phyloP scores from a whole-genome alignment of 345 rosid genomes.

The Salix brachista region DNA sequence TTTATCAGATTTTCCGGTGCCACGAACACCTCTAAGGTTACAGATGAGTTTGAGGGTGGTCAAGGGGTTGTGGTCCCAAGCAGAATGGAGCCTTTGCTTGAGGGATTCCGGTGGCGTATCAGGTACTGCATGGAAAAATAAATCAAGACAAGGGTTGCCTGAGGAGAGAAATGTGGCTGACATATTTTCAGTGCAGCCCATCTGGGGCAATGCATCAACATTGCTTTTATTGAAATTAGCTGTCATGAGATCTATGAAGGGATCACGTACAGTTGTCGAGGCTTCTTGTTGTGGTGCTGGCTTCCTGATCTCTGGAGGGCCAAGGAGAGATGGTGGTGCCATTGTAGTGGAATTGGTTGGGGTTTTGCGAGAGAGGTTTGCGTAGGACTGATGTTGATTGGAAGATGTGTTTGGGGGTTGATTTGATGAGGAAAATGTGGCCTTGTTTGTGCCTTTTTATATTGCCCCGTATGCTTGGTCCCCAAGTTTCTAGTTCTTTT shows the following conservation, averaged over 20 bases:
- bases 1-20: slow-evolving; percentile 59
- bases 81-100: slow-evolving; percentile 16
- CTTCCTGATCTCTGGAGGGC: slow-evolving; percentile 40
- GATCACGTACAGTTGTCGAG: slow-evolving; percentile 4
- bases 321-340: slow-evolving; percentile 31
- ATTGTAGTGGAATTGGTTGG: slow-evolving; percentile 4
- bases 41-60: slow-evolving; percentile 58
- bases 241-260: slow-evolving; percentile 40
- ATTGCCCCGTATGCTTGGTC: too few relatives aligned
- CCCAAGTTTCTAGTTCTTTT: too few relatives aligned
- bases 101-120: slow-evolving; percentile 31
- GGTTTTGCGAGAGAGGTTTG: background rate
- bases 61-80: slow-evolving; percentile 53
- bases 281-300: background rate
- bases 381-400: background rate
- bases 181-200: slow-evolving; percentile 43
- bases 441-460: too few relatives aligned
- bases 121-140: slow-evolving; percentile 60
- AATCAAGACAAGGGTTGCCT: slow-evolving; percentile 57
- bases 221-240: slow-evolving; percentile 28
- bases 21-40: slow-evolving; percentile 63
- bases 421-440: background rate
- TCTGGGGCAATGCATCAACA: slow-evolving; percentile 10
- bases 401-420: background rate
- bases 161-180: slow-evolving; percentile 39